Evolutionary conservation across 306 rosid species (phyloP), one percentile per base, ranked within the genome.

Genomic region (Cicer yamashitae): DNA sequence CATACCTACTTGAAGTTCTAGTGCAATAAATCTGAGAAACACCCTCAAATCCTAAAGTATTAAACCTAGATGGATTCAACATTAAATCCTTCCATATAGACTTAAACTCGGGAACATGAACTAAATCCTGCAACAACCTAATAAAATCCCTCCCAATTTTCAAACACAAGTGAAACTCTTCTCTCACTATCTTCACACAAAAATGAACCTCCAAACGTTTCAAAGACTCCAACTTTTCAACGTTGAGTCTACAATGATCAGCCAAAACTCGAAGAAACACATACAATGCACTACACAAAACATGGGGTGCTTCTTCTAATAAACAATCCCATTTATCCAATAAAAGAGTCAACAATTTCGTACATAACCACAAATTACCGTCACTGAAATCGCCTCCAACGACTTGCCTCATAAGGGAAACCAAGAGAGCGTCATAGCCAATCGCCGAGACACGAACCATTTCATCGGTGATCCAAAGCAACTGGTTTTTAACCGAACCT

Each of bases 81-180:
- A 84, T 56, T 64, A 91, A 61, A 63, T 87, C 96, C 79, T 88
- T 84, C 92, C 86, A 91, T 75, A 91, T 75, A 58, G 82, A 84
- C 77, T 79, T 76, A 65, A 93, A 86, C 72, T 93, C 91, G 0
- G 84, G 87, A 52, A 93, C 82, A 67, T 85, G 90, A 80, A 85
- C 86, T 73, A 91, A 82, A 80, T 88, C 91, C 80, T 91, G 93
- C 69, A 91, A 68, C 58, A 93, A 74, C 30, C 98, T 80, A 79
- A 93, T 74, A 39, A 93, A 76, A 79, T 93, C 97, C 84, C 92
- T 88, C 71, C 98, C 98, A 67, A 91, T 84, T 66, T 79, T 86
- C 74, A 93, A 81, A 70, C 96, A 89, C 66, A 91, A 40, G 64
- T 71, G 81, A 69, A 93, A 93, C 61, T 89, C 84, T 73, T 89